These are phyloP conservation scores for Pichia sp. DNA, from an alignment of 1,139 yeast genomes.

Conservation along the genomic window DNA sequence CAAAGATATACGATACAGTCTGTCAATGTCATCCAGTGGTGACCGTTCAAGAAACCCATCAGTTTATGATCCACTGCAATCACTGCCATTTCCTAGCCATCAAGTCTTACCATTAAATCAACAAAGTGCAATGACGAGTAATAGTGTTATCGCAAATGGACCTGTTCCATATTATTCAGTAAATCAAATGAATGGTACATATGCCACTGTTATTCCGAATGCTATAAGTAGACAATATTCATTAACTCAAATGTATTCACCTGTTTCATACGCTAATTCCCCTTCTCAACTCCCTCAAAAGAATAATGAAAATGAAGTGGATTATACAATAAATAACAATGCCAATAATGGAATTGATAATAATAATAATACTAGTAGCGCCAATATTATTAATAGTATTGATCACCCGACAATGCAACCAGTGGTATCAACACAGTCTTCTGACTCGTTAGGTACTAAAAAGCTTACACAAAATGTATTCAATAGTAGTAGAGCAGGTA, in stretches of 20 bases:
- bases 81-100: conserved; percentile 16
- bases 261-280: neutral
- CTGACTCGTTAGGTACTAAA: neutral
- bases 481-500: neutral
- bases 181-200: neutral
- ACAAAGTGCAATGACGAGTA: neutral
- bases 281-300: neutral
- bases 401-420: neutral
- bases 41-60: conserved; percentile 27
- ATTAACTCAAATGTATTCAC: conserved; percentile 10
- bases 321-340: neutral
- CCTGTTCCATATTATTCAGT: neutral
- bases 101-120: neutral
- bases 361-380: neutral
- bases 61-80: conserved; percentile 29
- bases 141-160: neutral
- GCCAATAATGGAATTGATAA: neutral
- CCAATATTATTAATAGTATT: too few species aligned
- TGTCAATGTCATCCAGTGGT: conserved; percentile 21
- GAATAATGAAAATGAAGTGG: neutral
- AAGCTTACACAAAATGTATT: neutral
- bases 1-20: conserved; percentile 27
- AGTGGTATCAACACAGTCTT: neutral
- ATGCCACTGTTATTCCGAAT: conserved; percentile 4
- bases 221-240: conserved; percentile 9